Base-by-base conservation (phyloP, 1,139 yeast genomes). In the Suhomyces taliae region DNA sequence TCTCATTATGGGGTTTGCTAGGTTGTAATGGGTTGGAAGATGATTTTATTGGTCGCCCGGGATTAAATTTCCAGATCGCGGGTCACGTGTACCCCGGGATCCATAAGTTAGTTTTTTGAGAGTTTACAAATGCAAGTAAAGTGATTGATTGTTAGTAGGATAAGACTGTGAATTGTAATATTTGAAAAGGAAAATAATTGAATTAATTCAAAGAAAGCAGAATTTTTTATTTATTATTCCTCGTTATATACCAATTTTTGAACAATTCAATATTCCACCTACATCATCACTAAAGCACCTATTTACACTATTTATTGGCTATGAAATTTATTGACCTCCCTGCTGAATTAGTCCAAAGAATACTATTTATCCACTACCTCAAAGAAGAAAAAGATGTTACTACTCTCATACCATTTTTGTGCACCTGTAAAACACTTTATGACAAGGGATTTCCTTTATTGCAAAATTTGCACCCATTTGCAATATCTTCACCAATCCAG, bases 1-100 rank as follows among this genome's bases (percentile, higher is more conserved):
- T 60, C 60, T 70, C 76, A 70, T 70, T 45, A 43, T 55, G 39
- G 39, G n/a, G 37, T n/a, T 29, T 39, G 9, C 24, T 12, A 27
- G 34, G 33, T 24, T 37, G 39, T 41, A 32, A 34, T 34, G 27
- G n/a, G 32, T 29, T 9, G 32, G n/a, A 29, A 31, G 36, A 33
- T 10, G 31, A 29, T 45, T 37, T 37, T 36, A 45, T 45, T 45
- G 48, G 45, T 27, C 42, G 42, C 39, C 40, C 32, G 32, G 32
- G 32, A 29, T 19, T 19, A 19, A 29, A 24, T 31, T 11, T 15
- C 37, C 27, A 9, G 8, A 5, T 29, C 32, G 32, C 32, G 32
- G 12, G 40, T 37, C 44, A 41, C 44, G 44, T 41, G 44, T n/a
- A 19, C 27, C 27, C 43, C 37, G 43, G 37, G 43, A 35, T 14